Evolutionary conservation across 306 rosid species (phyloP).

Genomic region (Acacia melanoxylon): DNA sequence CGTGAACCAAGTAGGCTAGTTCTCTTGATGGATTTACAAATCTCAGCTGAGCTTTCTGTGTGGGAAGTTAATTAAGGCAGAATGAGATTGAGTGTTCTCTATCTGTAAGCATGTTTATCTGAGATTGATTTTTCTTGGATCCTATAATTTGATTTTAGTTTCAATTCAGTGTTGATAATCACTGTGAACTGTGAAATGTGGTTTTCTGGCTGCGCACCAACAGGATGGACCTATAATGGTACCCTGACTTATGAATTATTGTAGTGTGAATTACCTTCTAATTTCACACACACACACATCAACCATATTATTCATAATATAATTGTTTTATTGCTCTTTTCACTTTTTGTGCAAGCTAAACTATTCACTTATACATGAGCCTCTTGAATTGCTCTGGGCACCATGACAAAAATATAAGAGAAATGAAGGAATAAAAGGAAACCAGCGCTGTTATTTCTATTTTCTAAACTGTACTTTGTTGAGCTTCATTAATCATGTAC

Average conservation of each 20-base stretch:
- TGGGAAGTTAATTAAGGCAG: too few species aligned
- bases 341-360: slow-evolving; percentile 3
- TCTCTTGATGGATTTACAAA: not conserved
- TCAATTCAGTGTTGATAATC: not conserved
- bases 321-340: not conserved
- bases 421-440: not conserved
- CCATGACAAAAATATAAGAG: not conserved
- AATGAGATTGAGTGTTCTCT: not conserved
- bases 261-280: too few species aligned
- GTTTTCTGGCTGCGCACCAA: not conserved
- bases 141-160: not conserved
- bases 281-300: too few species aligned
- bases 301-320: too few species aligned
- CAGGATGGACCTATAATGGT: slow-evolving; percentile 9
- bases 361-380: not conserved
- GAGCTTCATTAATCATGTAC: not conserved
- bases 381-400: not conserved
- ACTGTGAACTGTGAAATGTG: not conserved
- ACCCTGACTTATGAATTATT: not conserved
- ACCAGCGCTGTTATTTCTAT: not conserved
- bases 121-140: slow-evolving; percentile 14
- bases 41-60: not conserved
- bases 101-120: not conserved
- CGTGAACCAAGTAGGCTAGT: not conserved
- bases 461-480: not conserved